Conservation (phyloP, 768 basidiomycete genomes). For the Suillus variegatus region DNA sequence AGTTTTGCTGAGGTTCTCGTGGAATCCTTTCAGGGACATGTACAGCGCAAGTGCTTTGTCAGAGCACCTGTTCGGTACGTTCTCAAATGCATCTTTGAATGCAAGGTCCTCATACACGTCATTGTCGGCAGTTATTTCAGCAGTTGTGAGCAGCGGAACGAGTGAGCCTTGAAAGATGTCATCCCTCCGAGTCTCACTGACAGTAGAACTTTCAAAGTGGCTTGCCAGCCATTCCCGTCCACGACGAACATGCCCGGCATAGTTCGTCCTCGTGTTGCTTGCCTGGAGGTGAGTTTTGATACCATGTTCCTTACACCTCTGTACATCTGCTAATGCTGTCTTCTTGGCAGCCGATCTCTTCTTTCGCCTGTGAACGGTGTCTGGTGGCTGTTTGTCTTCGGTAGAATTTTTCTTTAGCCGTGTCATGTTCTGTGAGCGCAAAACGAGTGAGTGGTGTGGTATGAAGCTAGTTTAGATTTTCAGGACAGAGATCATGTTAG, state of each 20-base stretch:
- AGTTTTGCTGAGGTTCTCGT: neutral
- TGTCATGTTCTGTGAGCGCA: too few relatives aligned
- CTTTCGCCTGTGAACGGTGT: too few relatives aligned
- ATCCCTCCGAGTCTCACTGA: too few relatives aligned
- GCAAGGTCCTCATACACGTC: neutral
- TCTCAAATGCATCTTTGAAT: neutral
- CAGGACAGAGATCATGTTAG: too few relatives aligned
- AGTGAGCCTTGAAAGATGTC: too few relatives aligned
- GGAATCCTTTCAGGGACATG: slow-evolving; percentile 6
- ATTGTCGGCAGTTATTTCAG: neutral
- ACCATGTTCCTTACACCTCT: neutral
- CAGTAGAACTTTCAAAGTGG: neutral
- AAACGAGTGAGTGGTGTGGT: too few relatives aligned
- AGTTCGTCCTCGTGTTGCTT: neutral
- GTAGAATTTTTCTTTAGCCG: too few relatives aligned
- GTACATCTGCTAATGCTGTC: neutral
- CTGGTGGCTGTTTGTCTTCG: too few relatives aligned
- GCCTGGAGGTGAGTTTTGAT: slow-evolving; percentile 10
- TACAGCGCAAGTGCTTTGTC: slow-evolving; percentile 2
- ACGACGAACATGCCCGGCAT: slow-evolving; percentile 4
- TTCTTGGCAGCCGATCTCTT: neutral
- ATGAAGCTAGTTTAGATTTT: too few relatives aligned
- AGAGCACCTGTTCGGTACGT: neutral
- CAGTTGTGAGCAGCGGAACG: too few relatives aligned
- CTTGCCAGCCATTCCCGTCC: slow-evolving; percentile 6